Conservation (phyloP, 164 flowering plant species). For the Taxillus chinensis region DNA sequence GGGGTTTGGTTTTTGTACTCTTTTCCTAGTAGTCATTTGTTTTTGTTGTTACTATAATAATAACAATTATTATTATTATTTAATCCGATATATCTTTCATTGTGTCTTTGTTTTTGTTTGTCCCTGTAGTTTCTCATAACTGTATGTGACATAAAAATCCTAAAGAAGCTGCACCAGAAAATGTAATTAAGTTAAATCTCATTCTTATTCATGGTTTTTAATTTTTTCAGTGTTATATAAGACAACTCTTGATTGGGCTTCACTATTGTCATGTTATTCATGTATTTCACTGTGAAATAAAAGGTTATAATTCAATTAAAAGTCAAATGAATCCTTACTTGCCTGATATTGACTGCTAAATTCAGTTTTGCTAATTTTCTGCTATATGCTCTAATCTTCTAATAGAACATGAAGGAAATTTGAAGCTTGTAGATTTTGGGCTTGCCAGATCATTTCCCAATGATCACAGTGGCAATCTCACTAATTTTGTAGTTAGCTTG, state of each 20-base stretch:
- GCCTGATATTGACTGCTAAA: background rate
- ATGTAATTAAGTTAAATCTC: slow-evolving; percentile 52
- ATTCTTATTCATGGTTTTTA: background rate
- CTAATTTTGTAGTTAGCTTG: slow-evolving; percentile 87
- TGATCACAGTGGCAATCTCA: slow-evolving; percentile 71
- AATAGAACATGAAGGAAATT: slow-evolving; percentile 83
- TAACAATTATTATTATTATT: background rate
- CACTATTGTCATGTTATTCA: slow-evolving; percentile 88
- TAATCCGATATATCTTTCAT: background rate
- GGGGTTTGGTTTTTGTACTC: background rate
- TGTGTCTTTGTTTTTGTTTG: background rate
- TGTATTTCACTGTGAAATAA: slow-evolving; percentile 94
- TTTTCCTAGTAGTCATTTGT: background rate
- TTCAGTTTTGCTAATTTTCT: slow-evolving; percentile 4
- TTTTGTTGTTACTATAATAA: background rate
- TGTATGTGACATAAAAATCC: slow-evolving; percentile 88
- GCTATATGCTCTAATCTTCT: slow-evolving; percentile 86
- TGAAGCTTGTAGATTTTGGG: slow-evolving; percentile 97
- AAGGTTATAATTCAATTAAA: slow-evolving; percentile 36
- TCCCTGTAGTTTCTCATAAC: slow-evolving; percentile 82
- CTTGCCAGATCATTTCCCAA: slow-evolving; percentile 75
- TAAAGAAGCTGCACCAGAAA: slow-evolving; percentile 93
- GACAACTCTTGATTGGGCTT: slow-evolving; percentile 90
- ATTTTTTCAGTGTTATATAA: slow-evolving; percentile 74
- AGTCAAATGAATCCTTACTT: background rate